Conservation (phyloP, 257 asterid species). For the Fraxinus cuspidata region DNA sequence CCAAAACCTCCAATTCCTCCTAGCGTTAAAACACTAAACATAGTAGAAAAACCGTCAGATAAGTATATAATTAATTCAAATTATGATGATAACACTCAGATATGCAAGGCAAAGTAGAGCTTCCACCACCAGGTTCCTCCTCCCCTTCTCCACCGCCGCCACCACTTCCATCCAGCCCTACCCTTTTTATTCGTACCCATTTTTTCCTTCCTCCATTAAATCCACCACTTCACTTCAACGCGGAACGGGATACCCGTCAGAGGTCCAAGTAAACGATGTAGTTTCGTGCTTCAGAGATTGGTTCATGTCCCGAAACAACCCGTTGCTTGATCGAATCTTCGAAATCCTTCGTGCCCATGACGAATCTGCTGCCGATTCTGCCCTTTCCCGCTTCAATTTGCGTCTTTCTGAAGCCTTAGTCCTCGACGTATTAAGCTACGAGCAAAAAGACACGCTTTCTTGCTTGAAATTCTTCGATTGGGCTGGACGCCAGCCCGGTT, state of each 20-base stretch:
- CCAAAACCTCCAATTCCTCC: background rate
- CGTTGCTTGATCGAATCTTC: slow-evolving; percentile 52
- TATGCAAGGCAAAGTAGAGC: slow-evolving; percentile 41
- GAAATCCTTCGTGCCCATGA: slow-evolving; percentile 56
- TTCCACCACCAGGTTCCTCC: slow-evolving; percentile 13
- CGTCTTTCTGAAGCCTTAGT: slow-evolving; percentile 50
- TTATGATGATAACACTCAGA: slow-evolving; percentile 38
- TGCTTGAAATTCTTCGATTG: slow-evolving; percentile 89
- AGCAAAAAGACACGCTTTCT: slow-evolving; percentile 54
- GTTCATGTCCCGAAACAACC: slow-evolving; percentile 61
- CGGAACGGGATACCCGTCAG: slow-evolving; percentile 25
- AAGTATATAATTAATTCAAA: background rate
- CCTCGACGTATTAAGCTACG: slow-evolving; percentile 57
- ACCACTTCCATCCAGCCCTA: background rate
- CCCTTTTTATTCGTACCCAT: slow-evolving; percentile 1
- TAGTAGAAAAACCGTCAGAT: background rate
- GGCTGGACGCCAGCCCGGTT: slow-evolving; percentile 80
- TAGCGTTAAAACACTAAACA: background rate
- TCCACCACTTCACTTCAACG: slow-evolving; percentile 2
- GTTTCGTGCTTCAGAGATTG: slow-evolving; percentile 57
- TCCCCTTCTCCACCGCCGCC: slow-evolving; percentile 21
- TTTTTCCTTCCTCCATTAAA: slow-evolving; percentile 6
- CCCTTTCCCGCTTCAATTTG: slow-evolving; percentile 54
- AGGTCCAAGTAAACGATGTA: slow-evolving; percentile 28
- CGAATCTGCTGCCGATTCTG: slow-evolving; percentile 42